Base-by-base conservation (phyloP, 176 grass and related monocot genomes). In the Hsuehochloa calcarea region DNA sequence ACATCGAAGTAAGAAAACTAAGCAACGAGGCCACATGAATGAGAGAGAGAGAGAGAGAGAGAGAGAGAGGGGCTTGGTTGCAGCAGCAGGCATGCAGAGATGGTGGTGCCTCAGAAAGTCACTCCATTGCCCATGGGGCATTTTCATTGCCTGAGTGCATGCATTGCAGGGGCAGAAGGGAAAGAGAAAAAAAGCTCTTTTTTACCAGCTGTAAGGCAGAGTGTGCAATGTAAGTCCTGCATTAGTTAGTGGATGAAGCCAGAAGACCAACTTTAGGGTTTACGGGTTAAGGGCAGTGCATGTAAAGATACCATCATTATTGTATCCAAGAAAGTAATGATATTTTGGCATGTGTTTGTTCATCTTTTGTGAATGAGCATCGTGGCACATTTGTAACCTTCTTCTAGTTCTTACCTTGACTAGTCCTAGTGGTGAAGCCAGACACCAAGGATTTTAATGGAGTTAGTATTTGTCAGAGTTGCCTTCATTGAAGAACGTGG, bases 241-340 rank as follows among this genome's bases (percentile, higher is more conserved):
- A 84, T 87, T 91, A 87, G 75, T 37, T 91, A 84, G 89, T 91
- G 89, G 89, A 75, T 91, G 89, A 91, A 47, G 51, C 69, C 81
- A 87, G 62, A 91, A 84, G 89, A 91, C 81, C 89, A 84, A 68
- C 89, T 87, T 91, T 91, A 80, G 85, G 89, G 85, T 83, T 84
- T 87, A 84, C 74, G 89, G 74, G n/a, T 80, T 87, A 80, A 62
- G 51, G 60, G 31, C 23, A 46, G 44, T 84, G 62, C 68, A 80
- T 87, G 75, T 61, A 91, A 91, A 76, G 89, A 84, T 87, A 63
- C 23, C 44, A 81, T 84, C 68, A 90, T 87, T 84, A 84, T 80
- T 84, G 50, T 69, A 70, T 90, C 70, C 75, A 75, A 55, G 69
- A 74, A 68, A 80, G 67, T 60, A 66, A 63, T 75, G 67, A 80